A percentile compares a stretch with the other conserved stretches of the same genome.
Conservation (phyloP, 768 basidiomycete species). For the Hygrocybe coccinea region DNA sequence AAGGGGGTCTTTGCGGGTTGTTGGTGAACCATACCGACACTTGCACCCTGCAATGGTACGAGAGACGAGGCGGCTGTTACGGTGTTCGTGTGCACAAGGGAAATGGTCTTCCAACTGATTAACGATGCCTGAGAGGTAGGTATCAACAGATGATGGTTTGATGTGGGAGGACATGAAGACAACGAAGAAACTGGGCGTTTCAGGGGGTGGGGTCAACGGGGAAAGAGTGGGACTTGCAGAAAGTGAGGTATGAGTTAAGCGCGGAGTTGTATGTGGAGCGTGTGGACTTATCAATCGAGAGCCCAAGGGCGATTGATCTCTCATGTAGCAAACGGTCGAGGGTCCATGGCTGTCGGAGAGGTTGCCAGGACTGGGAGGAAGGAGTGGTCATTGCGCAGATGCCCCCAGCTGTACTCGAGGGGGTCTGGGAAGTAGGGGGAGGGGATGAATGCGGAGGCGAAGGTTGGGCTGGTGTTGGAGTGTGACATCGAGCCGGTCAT, state of each 20-base stretch:
- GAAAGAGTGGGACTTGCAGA: constrained; percentile 19
- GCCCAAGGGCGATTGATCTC: constrained; percentile 21
- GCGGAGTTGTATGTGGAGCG: constrained; percentile 18
- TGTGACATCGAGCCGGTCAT: neutral
- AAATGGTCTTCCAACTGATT: constrained; percentile 17
- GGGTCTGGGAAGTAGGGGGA: constrained; percentile 12
- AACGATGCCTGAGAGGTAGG: constrained; percentile 23
- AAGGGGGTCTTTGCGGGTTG: constrained; percentile 8
- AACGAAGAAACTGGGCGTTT: constrained; percentile 28
- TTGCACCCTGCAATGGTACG: constrained; percentile 10
- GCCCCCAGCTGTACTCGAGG: constrained; percentile 21
- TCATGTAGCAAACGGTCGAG: constrained; percentile 28
- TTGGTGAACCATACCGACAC: neutral
- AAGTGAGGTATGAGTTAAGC: constrained; percentile 24
- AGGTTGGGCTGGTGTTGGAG: neutral
- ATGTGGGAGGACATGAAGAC: constrained; percentile 27
- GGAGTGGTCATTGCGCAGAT: constrained; percentile 6
- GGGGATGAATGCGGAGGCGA: constrained; percentile 7
- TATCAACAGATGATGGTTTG: constrained; percentile 14
- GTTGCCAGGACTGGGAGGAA: constrained; percentile 23
- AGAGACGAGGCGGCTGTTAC: constrained; percentile 3
- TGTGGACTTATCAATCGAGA: constrained; percentile 16
- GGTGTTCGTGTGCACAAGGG: constrained; percentile 8
- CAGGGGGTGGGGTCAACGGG: constrained; percentile 23
- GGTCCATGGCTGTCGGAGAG: constrained; percentile 28